phyloP scores from a whole-genome alignment of 2,329 filamentous ascomycete genomes.

The Pseudocercospora macadamiae region DNA sequence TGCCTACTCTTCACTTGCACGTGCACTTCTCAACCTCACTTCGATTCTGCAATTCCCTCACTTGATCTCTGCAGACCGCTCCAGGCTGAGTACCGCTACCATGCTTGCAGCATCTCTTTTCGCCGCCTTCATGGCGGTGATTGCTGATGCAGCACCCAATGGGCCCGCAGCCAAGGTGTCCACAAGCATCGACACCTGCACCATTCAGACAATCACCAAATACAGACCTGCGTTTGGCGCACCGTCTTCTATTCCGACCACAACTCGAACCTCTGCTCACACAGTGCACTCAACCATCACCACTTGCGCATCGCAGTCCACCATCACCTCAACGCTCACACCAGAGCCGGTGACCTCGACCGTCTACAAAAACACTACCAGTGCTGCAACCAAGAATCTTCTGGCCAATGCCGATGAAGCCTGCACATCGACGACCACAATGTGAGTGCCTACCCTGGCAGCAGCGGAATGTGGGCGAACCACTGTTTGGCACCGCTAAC shows the following conservation, averaged over 20 bases:
- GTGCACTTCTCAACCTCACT: conserved; percentile 5
- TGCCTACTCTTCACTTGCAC: background rate
- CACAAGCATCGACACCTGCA: conserved; percentile 17
- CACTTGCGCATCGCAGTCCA: conserved; percentile 20
- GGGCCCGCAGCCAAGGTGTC: conserved; percentile 14
- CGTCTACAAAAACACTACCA: conserved; percentile 10
- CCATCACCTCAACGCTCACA: conserved; percentile 25
- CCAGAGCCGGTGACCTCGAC: conserved; percentile 23
- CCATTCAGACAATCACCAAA: conserved; percentile 22
- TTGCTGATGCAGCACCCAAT: conserved; percentile 10
- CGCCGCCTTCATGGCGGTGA: conserved; percentile 13
- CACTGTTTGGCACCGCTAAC: background rate
- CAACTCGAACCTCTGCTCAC: conserved; percentile 20
- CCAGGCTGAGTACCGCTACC: background rate
- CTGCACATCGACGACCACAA: conserved; percentile 26
- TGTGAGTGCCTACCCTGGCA: conserved; percentile 20
- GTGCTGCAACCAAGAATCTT: background rate
- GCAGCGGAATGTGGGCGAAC: background rate
- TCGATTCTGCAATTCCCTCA: background rate
- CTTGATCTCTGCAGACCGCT: background rate
- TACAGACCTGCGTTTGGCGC: conserved; percentile 17
- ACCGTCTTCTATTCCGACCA: conserved; percentile 17
- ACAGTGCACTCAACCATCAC: conserved; percentile 27
- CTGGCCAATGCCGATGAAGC: conserved; percentile 8
- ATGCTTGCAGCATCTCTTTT: conserved; percentile 17